Base-by-base conservation (phyloP, 176 grass and related monocot species). In the Carex parvula region DNA sequence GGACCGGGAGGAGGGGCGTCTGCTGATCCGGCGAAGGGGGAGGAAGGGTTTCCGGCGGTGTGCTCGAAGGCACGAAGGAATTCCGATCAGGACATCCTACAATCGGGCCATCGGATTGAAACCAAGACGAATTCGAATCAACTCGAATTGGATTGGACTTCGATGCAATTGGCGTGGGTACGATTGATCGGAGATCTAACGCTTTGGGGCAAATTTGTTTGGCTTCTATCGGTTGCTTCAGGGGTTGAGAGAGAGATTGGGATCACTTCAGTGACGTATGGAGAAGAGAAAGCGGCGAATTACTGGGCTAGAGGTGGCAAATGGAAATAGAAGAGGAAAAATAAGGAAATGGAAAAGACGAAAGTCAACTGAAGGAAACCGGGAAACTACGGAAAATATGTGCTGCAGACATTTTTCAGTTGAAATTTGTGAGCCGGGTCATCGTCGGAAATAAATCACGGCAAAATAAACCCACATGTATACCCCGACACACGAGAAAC, bases 21-120 rank as follows among this genome's bases (percentile, higher is more conserved):
- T 73, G 77, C 35, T 82, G 42, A 41, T 88, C 92, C 4, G 91
- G 90, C 32, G 88, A 86, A 30, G 73, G 50, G n/a, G 57, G 70
- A 52, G 39, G 77, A 69, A n/a, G 61, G 74, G 80, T 16, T 65
- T 83, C 74, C 74, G 60, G 74, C 92, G 95, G 76, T 95, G 95
- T 56, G 92, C 89, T 98, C 95, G 86, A 98, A 98, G 37, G 91
- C 91, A 44, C 95, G 89, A 42, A 94, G 92, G 89, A 98, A 98
- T 91, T 98, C n/a, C 95, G 86, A 95, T 90, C 84, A 98, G 88
- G n/a, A 85, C 95, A n/a, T 98, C 84, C 95, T 90, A 88, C 95
- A 98, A 79, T 98, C 92, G 20, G n/a, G 90, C 95, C 95, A 98
- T 98, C 39, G 60, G 59, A 66, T 59, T 35, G 26, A 22, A 14